Evolutionary conservation across 2,329 filamentous ascomycete species (phyloP).

Genomic region (Paraconiothyrium sp.): DNA sequence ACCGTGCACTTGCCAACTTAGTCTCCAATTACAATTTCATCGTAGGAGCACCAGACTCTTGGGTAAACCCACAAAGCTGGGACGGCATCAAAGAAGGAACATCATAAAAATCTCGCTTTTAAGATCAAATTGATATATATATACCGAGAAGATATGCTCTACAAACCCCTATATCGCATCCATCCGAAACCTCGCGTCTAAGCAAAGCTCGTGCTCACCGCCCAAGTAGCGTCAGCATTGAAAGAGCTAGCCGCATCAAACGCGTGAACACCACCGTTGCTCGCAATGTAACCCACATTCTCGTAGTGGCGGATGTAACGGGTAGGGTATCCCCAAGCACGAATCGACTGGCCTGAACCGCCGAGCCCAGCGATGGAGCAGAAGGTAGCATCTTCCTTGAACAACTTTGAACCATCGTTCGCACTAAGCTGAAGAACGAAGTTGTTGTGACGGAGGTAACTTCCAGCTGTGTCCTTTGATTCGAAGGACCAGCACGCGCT

Average conservation of each 20-base stretch:
- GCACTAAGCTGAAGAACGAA: slow-evolving; percentile 62
- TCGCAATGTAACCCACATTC: slow-evolving; percentile 59
- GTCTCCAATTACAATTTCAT: too few relatives aligned
- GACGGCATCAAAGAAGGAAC: neutral
- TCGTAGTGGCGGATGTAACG: slow-evolving; percentile 66
- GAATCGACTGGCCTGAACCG: slow-evolving; percentile 62
- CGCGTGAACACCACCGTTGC: slow-evolving; percentile 64
- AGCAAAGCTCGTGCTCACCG: slow-evolving; percentile 57
- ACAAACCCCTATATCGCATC: neutral
- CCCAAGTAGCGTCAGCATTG: slow-evolving; percentile 65
- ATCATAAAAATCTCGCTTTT: too few relatives aligned
- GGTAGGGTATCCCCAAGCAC: slow-evolving; percentile 69
- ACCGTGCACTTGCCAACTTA: too few relatives aligned
- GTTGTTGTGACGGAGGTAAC: slow-evolving; percentile 66
- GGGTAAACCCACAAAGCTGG: too few relatives aligned
- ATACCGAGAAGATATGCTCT: neutral
- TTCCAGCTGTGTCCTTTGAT: slow-evolving; percentile 65
- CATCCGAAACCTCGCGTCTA: slow-evolving; percentile 29
- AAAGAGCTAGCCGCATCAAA: slow-evolving; percentile 63
- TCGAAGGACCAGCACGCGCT: slow-evolving; percentile 70
- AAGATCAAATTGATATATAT: too few relatives aligned
- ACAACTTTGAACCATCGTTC: slow-evolving; percentile 65
- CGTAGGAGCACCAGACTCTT: too few relatives aligned
- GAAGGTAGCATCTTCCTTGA: slow-evolving; percentile 71
- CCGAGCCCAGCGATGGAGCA: slow-evolving; percentile 64